Evolutionary conservation across 768 basidiomycete species (phyloP).

Genomic region (Russula ochroleuca): DNA sequence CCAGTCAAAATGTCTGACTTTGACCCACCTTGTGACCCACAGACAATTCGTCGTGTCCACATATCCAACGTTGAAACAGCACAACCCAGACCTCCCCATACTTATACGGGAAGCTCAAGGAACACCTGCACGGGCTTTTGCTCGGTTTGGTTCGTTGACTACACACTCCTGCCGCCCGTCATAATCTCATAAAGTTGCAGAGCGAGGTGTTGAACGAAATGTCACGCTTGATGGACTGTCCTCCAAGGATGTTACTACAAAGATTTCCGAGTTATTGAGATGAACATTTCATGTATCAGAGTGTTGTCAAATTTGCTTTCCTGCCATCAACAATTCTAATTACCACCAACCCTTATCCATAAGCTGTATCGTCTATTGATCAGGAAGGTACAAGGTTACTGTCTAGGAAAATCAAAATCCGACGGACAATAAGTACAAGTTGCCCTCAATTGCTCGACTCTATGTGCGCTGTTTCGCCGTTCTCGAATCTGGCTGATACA

Average conservation of each 20-base stretch:
- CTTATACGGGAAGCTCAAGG: constrained; percentile 76
- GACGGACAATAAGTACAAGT: constrained; percentile 8
- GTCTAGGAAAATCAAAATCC: background rate
- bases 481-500: constrained; percentile 14
- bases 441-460: background rate
- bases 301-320: background rate
- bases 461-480: constrained; percentile 15
- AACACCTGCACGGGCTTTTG: constrained; percentile 79
- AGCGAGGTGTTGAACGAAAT: constrained; percentile 76
- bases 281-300: constrained; percentile 11
- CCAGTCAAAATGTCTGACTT: background rate
- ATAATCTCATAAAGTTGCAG: constrained; percentile 38
- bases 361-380: background rate
- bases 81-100: constrained; percentile 83
- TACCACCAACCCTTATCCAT: background rate
- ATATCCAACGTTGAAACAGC: constrained; percentile 71
- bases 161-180: background rate
- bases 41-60: constrained; percentile 77
- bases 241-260: constrained; percentile 64
- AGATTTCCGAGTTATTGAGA: constrained; percentile 58
- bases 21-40: background rate
- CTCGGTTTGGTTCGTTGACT: constrained; percentile 67
- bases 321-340: background rate
- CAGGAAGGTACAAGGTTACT: constrained; percentile 3
- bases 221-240: constrained; percentile 76